A percentile compares a stretch with the other conserved stretches of the same genome.
phyloP scores from a whole-genome alignment of 352 stramenopile species.

The Blastocystis sp. region DNA sequence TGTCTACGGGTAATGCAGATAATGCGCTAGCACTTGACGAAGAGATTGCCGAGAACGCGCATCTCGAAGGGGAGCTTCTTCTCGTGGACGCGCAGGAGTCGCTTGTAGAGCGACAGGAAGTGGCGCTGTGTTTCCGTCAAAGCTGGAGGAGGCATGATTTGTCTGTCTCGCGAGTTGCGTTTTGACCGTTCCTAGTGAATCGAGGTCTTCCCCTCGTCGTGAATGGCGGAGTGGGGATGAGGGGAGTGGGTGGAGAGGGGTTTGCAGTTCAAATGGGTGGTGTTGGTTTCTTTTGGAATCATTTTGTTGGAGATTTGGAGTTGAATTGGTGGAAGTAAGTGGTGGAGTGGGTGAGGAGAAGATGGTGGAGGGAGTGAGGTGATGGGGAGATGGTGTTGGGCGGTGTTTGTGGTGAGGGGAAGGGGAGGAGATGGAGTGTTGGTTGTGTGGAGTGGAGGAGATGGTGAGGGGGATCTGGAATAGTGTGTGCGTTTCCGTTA shows the following conservation, averaged over 20 bases:
- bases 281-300: neutral
- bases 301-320: neutral
- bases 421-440: no score
- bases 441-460: no score
- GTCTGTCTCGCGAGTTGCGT: neutral
- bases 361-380: no score
- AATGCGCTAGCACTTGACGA: slow-evolving; percentile 21
- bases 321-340: neutral
- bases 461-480: no score
- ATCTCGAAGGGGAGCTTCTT: slow-evolving; percentile 71
- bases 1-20: neutral
- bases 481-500: no score
- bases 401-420: no score
- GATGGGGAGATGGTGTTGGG: no score
- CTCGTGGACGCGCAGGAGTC: slow-evolving; percentile 51
- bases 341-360: no score
- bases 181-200: neutral
- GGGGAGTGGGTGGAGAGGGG: neutral
- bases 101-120: slow-evolving; percentile 58
- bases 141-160: slow-evolving; percentile 6
- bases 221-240: neutral
- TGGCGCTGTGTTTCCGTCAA: slow-evolving; percentile 42
- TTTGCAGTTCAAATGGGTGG: neutral
- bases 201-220: neutral
- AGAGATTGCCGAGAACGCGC: slow-evolving; percentile 55